Evolutionary conservation across 441 rosid genomes (phyloP), one percentile per base, ranked within the genome.

Genomic region (Omphalea diandra): DNA sequence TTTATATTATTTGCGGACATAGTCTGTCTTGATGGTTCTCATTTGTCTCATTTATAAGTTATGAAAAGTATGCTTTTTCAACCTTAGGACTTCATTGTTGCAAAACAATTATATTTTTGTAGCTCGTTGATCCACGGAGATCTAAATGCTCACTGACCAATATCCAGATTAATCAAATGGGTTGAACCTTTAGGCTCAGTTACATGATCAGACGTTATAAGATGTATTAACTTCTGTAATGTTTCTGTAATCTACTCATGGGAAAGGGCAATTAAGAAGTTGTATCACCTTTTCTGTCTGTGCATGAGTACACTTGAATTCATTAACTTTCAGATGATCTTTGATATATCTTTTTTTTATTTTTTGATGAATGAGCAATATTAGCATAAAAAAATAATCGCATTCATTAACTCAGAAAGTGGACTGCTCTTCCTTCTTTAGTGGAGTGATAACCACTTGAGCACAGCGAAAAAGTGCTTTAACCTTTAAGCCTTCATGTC

Each of bases 71-170:
- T 65, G 47, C n/a, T 15, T 65, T 18, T 47, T 70, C 27, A 38
- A 53, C 54, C 31, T 66, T 73, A 54, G 70, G 60, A 20, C 27
- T 29, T 17, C 27, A 27, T n/a, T 2, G 15, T 31, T 43, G 36
- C 14, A 20, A 22, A 15, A 17, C 63, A n/a, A 35, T n/a, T 17
- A 18, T 46, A 46, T 31, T 24, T 65, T 27, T 32, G 29, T 31
- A 17, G 57, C 57, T 18, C 17, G 18, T 33, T 49, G 31, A 7
- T 47, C 31, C 38, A 36, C 10, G 31, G 49, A 10, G 33, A 11
- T 53, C 32, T 53, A 24, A 26, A 53, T 53, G 29, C 59, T 54
- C 18, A 54, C 59, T 12, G 33, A 54, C 9, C 15, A 27, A 54
- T 52, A 52, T 22, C 14, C 17, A 52, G 15, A 9, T 52, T 22